Conservation (phyloP, 139 green algal species). For the Bryopsis sp. region DNA sequence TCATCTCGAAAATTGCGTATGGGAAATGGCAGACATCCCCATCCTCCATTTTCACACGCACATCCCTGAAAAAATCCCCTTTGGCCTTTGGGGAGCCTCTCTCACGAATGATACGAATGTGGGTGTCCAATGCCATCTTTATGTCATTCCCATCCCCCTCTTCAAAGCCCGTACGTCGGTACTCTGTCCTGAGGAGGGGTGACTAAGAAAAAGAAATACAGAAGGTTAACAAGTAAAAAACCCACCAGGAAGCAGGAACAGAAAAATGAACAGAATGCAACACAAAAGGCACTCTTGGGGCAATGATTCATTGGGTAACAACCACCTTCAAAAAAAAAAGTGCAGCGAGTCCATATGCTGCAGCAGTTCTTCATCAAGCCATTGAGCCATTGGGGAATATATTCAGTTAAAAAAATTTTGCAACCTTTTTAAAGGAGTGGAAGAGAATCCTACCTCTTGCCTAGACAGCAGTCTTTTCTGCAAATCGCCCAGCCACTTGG, state of each 20-base stretch:
- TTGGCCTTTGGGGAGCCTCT: not conserved
- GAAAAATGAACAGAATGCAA: too few species aligned
- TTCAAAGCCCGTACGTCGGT: constrained; percentile 64
- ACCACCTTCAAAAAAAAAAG: too few species aligned
- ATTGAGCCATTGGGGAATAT: too few species aligned
- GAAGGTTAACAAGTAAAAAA: too few species aligned
- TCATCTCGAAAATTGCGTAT: constrained; percentile 79
- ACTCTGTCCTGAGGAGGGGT: constrained; percentile 56
- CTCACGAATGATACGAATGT: constrained; percentile 45
- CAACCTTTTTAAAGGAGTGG: not conserved
- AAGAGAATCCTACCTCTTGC: constrained; percentile 8
- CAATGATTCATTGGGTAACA: too few species aligned
- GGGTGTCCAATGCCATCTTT: constrained; percentile 55
- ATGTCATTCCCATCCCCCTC: constrained; percentile 39
- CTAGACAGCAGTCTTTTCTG: not conserved
- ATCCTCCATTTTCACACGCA: not conserved
- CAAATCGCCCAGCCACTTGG: not conserved
- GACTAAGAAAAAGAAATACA: too few species aligned
- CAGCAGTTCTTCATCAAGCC: too few species aligned
- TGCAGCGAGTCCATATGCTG: too few species aligned
- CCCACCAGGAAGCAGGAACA: too few species aligned
- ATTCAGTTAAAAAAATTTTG: not conserved
- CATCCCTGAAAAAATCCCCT: constrained; percentile 41
- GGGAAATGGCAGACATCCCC: constrained; percentile 54
- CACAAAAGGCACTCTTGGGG: too few species aligned